Evolutionary conservation across 805 yeast species (phyloP).

Genomic region (Candida koratica): DNA sequence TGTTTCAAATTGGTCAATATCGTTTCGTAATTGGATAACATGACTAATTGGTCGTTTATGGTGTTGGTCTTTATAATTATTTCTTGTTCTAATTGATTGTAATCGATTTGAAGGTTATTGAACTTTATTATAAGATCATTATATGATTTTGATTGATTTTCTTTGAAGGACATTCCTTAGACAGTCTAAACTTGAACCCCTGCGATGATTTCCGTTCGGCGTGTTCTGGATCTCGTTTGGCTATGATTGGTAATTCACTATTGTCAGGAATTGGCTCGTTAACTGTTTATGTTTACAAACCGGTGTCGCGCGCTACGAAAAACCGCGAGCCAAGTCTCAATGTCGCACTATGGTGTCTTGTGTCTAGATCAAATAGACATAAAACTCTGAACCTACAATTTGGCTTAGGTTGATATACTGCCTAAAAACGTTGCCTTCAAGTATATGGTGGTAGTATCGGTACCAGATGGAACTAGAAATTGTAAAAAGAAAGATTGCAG

Average conservation of each 20-base stretch:
- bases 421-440: neutral
- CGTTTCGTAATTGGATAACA: slow-evolving; percentile 25
- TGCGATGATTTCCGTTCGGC: too few relatives aligned
- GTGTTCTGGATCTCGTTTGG: too few relatives aligned
- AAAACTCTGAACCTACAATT: too few relatives aligned
- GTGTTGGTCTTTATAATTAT: slow-evolving; percentile 20
- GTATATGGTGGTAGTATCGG: too few relatives aligned
- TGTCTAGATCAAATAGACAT: too few relatives aligned
- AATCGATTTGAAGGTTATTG: slow-evolving; percentile 23
- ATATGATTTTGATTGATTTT: slow-evolving; percentile 18
- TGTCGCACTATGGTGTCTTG: too few relatives aligned
- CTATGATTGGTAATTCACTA: too few relatives aligned
- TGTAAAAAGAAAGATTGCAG: slow-evolving; percentile 44
- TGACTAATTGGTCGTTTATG: slow-evolving; percentile 27
- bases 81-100: slow-evolving; percentile 30
- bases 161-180: slow-evolving; percentile 9
- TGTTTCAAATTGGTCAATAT: slow-evolving; percentile 20
- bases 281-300: slow-evolving; percentile 6
- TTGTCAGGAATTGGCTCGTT: too few relatives aligned
- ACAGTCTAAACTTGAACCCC: neutral
- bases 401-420: too few relatives aligned
- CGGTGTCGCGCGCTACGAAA: slow-evolving; percentile 1
- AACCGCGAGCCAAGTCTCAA: too few relatives aligned
- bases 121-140: slow-evolving; percentile 30
- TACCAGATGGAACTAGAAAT: too few relatives aligned